phyloP scores from a whole-genome alignment of 1,139 yeast genomes.

The Spencermartinsiella ligniputridi region DNA sequence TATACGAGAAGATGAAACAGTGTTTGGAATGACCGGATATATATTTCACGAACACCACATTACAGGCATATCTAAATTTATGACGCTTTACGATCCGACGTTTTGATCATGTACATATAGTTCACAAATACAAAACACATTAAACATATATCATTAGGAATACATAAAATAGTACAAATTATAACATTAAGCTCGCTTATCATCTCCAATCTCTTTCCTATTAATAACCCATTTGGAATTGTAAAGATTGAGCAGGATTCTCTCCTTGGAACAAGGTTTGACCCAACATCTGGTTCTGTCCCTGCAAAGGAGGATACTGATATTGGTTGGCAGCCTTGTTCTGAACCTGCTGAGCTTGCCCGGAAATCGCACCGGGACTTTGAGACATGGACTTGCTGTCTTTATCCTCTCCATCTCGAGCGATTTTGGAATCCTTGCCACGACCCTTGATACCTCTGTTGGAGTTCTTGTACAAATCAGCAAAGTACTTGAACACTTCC shows the following conservation, averaged over 20 bases:
- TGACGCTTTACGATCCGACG: background rate
- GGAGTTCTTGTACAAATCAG: constrained; percentile 76
- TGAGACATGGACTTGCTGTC: constrained; percentile 6
- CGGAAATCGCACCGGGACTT: constrained; percentile 4
- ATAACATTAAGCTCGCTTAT: too few species aligned
- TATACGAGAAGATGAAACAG: constrained; percentile 61
- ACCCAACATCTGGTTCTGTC: constrained; percentile 16
- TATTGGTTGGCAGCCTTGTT: constrained; percentile 9
- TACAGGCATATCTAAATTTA: background rate
- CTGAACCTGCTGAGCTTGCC: constrained; percentile 2
- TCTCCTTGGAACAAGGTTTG: constrained; percentile 19
- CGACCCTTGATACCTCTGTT: constrained; percentile 90
- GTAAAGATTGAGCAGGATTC: constrained; percentile 10
- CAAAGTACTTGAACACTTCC: constrained; percentile 69
- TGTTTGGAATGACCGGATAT: constrained; percentile 7
- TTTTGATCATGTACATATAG: background rate
- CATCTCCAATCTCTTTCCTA: too few species aligned
- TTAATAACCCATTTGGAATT: constrained; percentile 24
- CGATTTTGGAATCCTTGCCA: constrained; percentile 49
- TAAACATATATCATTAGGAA: too few species aligned
- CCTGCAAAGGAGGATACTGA: constrained; percentile 9
- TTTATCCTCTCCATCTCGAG: constrained; percentile 8
- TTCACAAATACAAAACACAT: background rate
- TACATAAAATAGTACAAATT: too few species aligned
- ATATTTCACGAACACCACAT: constrained; percentile 1